These are phyloP conservation scores for Petrea volubilis DNA, from an alignment of 257 asterid genomes.

Conservation along the genomic window DNA sequence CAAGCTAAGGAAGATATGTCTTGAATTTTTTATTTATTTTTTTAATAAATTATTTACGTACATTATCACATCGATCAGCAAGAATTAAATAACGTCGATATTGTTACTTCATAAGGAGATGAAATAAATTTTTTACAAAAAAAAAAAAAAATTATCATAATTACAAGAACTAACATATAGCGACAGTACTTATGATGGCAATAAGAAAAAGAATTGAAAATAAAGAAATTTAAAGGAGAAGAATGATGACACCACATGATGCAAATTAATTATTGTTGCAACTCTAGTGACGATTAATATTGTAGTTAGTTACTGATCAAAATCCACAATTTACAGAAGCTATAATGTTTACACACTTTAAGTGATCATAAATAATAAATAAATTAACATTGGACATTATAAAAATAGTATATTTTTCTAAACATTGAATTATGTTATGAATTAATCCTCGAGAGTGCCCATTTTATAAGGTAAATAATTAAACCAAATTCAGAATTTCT, in stretches of 20 bases:
- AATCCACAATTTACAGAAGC: not conserved
- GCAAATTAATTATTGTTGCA: not conserved
- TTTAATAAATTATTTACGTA: no score
- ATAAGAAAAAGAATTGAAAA: not conserved
- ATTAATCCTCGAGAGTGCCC: no score
- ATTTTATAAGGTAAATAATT: no score
- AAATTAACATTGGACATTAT: no score
- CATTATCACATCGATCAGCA: no score
- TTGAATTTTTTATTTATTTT: no score
- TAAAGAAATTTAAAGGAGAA: not conserved
- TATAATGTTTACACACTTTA: no score
- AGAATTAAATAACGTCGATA: no score
- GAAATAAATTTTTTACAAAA: not conserved
- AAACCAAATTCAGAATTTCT: not conserved
- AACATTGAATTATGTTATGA: no score
- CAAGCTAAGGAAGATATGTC: no score
- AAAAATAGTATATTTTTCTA: no score
- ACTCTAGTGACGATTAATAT: not conserved
- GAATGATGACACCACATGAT: slow-evolving; percentile 21
- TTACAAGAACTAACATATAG: not conserved
- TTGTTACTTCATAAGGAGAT: not conserved
- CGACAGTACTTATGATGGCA: not conserved
- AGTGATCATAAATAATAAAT: no score
- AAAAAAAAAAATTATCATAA: not conserved
- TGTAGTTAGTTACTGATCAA: not conserved